A percentile compares a stretch with the other conserved stretches of the same genome.
Conservation (phyloP, 192 early-diverging fungal genomes). For the Backusella parvicylindrica region DNA sequence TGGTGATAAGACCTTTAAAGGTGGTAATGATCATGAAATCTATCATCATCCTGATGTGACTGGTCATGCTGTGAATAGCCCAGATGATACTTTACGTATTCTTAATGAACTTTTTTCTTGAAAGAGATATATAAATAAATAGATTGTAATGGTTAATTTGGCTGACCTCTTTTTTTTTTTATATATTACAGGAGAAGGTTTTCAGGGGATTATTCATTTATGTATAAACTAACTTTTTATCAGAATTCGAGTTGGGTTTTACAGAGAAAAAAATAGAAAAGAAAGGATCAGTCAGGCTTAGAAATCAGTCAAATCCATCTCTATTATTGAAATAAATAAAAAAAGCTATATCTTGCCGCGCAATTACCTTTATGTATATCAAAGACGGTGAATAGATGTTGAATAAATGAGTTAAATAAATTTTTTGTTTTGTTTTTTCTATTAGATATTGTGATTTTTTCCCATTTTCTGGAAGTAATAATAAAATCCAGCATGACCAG, state of each 20-base stretch:
- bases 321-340: background rate
- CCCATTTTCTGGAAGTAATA: background rate
- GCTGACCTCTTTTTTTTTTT: no score
- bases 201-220: background rate
- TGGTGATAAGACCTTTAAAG: conserved; percentile 96
- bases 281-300: no score
- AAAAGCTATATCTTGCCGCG: background rate
- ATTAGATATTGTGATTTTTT: background rate
- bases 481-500: background rate
- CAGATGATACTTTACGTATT: conserved; percentile 77
- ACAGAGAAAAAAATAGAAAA: no score
- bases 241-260: no score
- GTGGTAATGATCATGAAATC: conserved; percentile 99
- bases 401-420: background rate
- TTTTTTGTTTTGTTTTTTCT: background rate
- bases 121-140: background rate
- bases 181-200: no score
- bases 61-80: conserved; percentile 84
- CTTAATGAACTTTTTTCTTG: conserved; percentile 74
- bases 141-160: background rate
- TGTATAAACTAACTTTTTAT: no score
- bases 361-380: background rate
- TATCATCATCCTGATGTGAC: conserved; percentile 72
- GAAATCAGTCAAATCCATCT: no score
- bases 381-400: background rate